These are phyloP conservation scores for Xylaria sp. DNA, from an alignment of 2,329 filamentous ascomycete genomes.

Conservation along the genomic window DNA sequence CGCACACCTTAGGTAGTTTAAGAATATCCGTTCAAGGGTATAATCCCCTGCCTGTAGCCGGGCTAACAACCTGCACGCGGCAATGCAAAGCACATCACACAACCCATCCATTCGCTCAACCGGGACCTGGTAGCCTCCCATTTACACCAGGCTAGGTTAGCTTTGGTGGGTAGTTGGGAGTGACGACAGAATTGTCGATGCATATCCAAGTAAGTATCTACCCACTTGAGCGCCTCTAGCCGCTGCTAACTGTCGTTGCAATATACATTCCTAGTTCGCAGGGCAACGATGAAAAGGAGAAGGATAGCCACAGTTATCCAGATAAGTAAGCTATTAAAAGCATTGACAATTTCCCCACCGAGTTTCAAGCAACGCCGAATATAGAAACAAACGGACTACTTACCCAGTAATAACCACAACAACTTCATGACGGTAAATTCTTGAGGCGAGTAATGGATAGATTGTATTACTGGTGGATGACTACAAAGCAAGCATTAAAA, in stretches of 20 bases:
- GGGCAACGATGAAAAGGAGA: not conserved
- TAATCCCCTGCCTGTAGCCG: not conserved
- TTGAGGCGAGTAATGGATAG: not conserved
- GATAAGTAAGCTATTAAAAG: not conserved
- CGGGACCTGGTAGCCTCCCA: not conserved
- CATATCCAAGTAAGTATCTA: not conserved
- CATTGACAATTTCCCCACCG: conserved; percentile 3
- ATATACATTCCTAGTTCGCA: conserved; percentile 1
- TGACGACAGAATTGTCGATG: conserved; percentile 2
- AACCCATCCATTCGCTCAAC: not conserved
- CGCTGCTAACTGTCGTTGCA: not conserved
- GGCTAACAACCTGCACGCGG: conserved; percentile 4
- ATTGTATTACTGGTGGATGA: not conserved
- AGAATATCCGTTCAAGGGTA: not conserved
- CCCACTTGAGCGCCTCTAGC: not conserved
- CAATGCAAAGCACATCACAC: conserved; percentile 14
- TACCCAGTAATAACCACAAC: not conserved
- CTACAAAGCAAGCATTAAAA: conserved; percentile 17
- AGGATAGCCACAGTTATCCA: not conserved
- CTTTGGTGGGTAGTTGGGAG: not conserved
- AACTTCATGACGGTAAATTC: conserved; percentile 8
- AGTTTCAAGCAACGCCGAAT: conserved; percentile 18
- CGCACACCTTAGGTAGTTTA: not conserved
- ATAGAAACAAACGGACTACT: conserved; percentile 14
- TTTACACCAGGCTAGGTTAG: not conserved